Evolutionary conservation across 2,329 filamentous ascomycete genomes (phyloP).

Genomic region (Thielaviopsis euricoi): DNA sequence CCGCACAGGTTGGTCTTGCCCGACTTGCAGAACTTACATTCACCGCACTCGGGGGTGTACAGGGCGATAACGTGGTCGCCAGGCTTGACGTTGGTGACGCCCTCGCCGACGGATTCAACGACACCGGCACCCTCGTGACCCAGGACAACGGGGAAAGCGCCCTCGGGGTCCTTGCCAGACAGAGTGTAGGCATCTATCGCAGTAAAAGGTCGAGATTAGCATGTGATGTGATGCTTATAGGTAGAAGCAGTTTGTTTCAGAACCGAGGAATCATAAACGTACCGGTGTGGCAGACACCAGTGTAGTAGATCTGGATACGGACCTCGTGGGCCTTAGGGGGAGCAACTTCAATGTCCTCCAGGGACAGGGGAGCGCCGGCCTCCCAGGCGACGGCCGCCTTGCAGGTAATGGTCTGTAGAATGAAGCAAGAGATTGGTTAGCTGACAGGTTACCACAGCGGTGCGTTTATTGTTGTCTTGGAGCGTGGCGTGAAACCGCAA

Average conservation of each 20-base stretch:
- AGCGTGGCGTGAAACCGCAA: not conserved
- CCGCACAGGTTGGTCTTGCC: constrained; percentile 99
- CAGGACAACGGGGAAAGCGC: constrained; percentile 75
- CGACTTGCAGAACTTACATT: constrained; percentile 99
- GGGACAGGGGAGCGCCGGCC: constrained; percentile 70
- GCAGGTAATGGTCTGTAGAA: constrained; percentile 70
- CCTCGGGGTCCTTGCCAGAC: constrained; percentile 93
- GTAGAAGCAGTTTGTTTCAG: not conserved
- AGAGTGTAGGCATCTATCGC: constrained; percentile 72
- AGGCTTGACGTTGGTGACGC: constrained; percentile 83
- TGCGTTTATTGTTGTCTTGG: not conserved
- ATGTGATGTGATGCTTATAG: no score
- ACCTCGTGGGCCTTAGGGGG: constrained; percentile 87
- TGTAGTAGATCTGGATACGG: constrained; percentile 92
- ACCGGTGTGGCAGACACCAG: constrained; percentile 97
- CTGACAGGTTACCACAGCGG: not conserved
- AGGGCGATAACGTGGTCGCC: constrained; percentile 85
- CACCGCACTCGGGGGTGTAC: constrained; percentile 88
- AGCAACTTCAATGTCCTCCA: constrained; percentile 86
- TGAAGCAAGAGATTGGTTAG: not conserved
- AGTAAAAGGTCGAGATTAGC: not conserved
- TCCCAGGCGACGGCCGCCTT: constrained; percentile 98
- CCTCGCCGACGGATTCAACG: constrained; percentile 86
- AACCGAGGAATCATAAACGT: constrained; percentile 13
- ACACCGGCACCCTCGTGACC: constrained; percentile 86